These are phyloP conservation scores for Yamadazyma siamensis DNA, from an alignment of 1,139 yeast genomes.

Conservation along the genomic window DNA sequence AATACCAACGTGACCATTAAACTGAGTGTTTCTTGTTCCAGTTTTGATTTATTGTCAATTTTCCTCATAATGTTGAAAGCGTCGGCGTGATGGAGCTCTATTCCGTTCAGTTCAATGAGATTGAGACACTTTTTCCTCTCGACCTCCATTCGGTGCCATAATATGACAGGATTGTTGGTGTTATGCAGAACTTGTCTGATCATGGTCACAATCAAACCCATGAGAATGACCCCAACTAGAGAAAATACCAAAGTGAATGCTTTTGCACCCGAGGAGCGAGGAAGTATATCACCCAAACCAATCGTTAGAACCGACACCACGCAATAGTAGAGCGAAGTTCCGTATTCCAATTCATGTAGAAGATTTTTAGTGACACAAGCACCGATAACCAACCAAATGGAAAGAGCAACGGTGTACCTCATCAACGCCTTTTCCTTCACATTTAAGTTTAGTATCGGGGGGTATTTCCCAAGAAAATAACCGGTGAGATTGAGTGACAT, in stretches of 20 bases:
- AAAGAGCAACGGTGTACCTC: slow-evolving; percentile 61
- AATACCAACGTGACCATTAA: slow-evolving; percentile 39
- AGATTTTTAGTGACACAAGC: slow-evolving; percentile 44
- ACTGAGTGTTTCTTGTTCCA: slow-evolving; percentile 26
- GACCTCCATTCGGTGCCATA: slow-evolving; percentile 58
- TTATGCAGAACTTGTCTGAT: slow-evolving; percentile 61
- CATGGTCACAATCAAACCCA: slow-evolving; percentile 72
- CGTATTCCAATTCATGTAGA: slow-evolving; percentile 41
- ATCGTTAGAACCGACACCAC: slow-evolving; percentile 71
- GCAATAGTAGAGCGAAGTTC: slow-evolving; percentile 66
- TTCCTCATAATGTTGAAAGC: slow-evolving; percentile 54
- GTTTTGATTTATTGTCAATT: slow-evolving; percentile 38
- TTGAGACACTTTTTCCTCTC: slow-evolving; percentile 18
- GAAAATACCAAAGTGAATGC: slow-evolving; percentile 62
- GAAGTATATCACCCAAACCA: slow-evolving; percentile 74
- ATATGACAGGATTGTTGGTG: slow-evolving; percentile 58
- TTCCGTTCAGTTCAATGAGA: slow-evolving; percentile 16
- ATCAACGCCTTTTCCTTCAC: slow-evolving; percentile 68
- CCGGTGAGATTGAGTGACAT: slow-evolving; percentile 62
- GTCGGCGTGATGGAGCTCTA: slow-evolving; percentile 28
- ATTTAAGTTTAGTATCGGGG: slow-evolving; percentile 65
- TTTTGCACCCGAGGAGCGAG: slow-evolving; percentile 48
- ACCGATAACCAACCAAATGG: slow-evolving; percentile 71
- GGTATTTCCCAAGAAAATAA: slow-evolving; percentile 54
- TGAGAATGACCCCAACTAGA: slow-evolving; percentile 61